Conservation (phyloP, 148 eudicot species). For the Silene uniflora region DNA sequence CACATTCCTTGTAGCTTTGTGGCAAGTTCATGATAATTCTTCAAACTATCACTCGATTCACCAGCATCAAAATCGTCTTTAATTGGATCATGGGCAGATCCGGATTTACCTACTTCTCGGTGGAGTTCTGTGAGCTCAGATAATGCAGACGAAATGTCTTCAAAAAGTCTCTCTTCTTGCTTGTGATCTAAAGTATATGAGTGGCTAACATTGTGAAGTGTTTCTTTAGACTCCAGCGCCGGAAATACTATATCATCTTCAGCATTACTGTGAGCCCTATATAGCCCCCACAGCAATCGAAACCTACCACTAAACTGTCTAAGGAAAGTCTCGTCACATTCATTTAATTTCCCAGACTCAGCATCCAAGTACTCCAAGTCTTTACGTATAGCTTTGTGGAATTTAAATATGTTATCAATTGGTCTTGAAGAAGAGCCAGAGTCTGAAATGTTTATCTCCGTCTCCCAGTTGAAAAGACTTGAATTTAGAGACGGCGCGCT, state of each 20-base stretch:
- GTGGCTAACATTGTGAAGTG: constrained; percentile 95
- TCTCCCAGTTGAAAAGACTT: constrained; percentile 92
- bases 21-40: constrained; percentile 69
- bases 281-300: constrained; percentile 85
- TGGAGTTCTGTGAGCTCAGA: constrained; percentile 65
- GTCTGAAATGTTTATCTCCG: constrained; percentile 49
- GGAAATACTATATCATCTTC: constrained; percentile 98
- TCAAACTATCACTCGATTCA: constrained; percentile 35
- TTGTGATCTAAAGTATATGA: constrained; percentile 98
- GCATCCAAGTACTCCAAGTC: constrained; percentile 93
- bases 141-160: constrained; percentile 76
- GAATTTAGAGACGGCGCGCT: constrained; percentile 85
- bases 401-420: constrained; percentile 84
- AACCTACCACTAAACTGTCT: constrained; percentile 90
- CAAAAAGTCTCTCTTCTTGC: constrained; percentile 91
- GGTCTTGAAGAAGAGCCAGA: constrained; percentile 63
- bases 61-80: constrained; percentile 29
- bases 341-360: constrained; percentile 82
- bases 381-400: constrained; percentile 91
- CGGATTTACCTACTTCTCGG: constrained; percentile 34
- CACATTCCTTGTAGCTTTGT: constrained; percentile 95
- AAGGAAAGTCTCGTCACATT: constrained; percentile 66
- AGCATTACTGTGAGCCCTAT: constrained; percentile 95
- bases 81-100: constrained; percentile 25
- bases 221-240: constrained; percentile 87